Base-by-base conservation (phyloP, 163 green algal genomes). In the Prototheca cutis region DNA sequence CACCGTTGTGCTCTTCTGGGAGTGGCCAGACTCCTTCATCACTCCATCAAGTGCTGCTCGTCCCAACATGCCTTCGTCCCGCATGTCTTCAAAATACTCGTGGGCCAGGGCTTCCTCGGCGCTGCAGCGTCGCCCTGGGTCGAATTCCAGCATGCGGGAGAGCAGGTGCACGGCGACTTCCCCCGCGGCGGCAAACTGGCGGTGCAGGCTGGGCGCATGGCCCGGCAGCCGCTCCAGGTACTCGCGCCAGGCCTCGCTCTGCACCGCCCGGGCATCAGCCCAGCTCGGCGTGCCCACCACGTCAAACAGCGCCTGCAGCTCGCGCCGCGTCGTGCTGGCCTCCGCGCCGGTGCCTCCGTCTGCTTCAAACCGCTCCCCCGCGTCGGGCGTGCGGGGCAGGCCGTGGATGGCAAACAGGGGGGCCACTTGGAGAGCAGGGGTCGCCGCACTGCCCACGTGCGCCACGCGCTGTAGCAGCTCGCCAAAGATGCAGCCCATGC, bases 251-350 rank as follows among this genome's bases (percentile, higher is more conserved):
- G 62, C 63, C 0, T 53, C 27, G 29, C 59, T 75, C 28, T 70
- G 62, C 19, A 95, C 77, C 1, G 19, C 65, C 36, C 84, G 80
- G 29, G 89, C 85, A 62, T 87, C 86, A 1, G 75, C 68, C 88
- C 88, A 95, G 23, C 70, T 61, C 21, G 88, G 88, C 15, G 85
- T 94, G 58, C 88, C 88, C 13, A 95, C 84, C 21, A 96, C 88
- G 25, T 85, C 64, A 56, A 95, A 95, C 23, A 95, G 74, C 17
- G 84, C 80, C 36, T 76, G 53, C 66, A 93, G 75, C 72, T 94
- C 86, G 19, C 58, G 70, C 47, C 73, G 70, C 6, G 72, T 81
- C 23, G 55, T 70, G 34, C 61, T 58, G 40, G 47, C 51, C 34
- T 7, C 62, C 36, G 24, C 25, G 47, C 17, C 36, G 27, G 30